Percentiles rank a stretch among this genome's conserved stretches.
These are phyloP conservation scores for Themeda triandra DNA, from an alignment of 176 grass and related monocot species.

Conservation along the genomic window DNA sequence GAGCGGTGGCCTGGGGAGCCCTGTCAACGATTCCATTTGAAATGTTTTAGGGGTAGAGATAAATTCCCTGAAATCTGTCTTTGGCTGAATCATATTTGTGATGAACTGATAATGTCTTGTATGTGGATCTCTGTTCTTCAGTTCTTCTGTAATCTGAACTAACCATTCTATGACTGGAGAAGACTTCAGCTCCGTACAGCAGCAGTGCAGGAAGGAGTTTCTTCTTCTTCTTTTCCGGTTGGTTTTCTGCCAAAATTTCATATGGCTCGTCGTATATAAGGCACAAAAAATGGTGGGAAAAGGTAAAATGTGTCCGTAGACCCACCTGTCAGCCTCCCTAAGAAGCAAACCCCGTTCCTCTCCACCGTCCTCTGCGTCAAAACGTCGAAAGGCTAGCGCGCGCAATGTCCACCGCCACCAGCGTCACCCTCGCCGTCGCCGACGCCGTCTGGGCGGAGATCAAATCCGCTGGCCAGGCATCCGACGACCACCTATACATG, in stretches of 20 bases:
- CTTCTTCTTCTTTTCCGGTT: neutral
- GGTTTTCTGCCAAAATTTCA: neutral
- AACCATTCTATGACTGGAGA: neutral
- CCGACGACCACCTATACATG: conserved; percentile 82
- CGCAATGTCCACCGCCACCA: conserved; percentile 24
- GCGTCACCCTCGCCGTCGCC: conserved; percentile 45
- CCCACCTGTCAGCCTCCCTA: conserved; percentile 1
- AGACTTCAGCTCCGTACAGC: neutral
- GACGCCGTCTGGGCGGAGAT: conserved; percentile 68
- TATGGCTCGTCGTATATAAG: neutral
- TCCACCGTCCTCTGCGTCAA: neutral
- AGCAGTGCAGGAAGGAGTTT: neutral
- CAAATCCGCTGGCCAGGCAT: conserved; percentile 44
- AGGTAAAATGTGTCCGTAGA: neutral
- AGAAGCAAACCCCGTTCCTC: neutral
- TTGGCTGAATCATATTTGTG: too few species aligned
- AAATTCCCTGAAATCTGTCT: too few species aligned
- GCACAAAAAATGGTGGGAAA: neutral
- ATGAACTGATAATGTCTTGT: neutral
- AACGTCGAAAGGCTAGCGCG: conserved; percentile 47
- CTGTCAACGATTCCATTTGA: too few species aligned
- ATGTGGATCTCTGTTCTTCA: neutral
- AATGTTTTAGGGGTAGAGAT: too few species aligned
- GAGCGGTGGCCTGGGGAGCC: too few species aligned
- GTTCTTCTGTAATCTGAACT: neutral